Evolutionary conservation across 2,329 filamentous ascomycete species (phyloP).

Genomic region (Aspergillus ibericus): DNA sequence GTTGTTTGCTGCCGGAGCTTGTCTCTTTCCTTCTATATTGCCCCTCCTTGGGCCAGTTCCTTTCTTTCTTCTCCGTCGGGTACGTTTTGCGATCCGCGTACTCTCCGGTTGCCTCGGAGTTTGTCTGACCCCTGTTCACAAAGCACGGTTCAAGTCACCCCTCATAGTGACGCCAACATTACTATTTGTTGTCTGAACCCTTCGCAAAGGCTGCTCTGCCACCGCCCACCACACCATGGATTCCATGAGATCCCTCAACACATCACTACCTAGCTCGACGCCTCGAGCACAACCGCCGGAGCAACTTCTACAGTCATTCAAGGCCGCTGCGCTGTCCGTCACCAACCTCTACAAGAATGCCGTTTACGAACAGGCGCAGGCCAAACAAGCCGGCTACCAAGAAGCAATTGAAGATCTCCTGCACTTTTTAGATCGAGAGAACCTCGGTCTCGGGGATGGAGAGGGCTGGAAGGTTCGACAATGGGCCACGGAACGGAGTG

Average conservation of each 20-base stretch:
- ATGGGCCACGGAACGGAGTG: conserved; percentile 55
- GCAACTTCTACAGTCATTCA: conserved; percentile 81
- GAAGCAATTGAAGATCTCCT: conserved; percentile 90
- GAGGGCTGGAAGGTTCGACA: conserved; percentile 69
- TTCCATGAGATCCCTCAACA: conserved; percentile 64
- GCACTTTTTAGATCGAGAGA: conserved; percentile 78
- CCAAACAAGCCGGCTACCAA: conserved; percentile 82
- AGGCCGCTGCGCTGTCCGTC: conserved; percentile 85
- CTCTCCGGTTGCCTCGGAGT: not conserved
- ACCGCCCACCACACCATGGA: conserved; percentile 50
- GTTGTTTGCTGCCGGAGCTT: not conserved
- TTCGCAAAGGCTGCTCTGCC: conserved; percentile 14
- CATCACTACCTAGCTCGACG: conserved; percentile 57
- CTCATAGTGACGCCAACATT: conserved; percentile 16
- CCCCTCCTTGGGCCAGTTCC: conserved; percentile 1
- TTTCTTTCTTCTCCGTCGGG: conserved; percentile 9
- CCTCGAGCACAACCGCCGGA: conserved; percentile 50
- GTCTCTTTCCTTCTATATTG: not conserved
- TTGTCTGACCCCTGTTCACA: not conserved
- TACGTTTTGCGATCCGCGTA: not conserved
- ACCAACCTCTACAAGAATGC: conserved; percentile 96
- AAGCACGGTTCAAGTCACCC: conserved; percentile 24
- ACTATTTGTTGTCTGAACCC: not conserved
- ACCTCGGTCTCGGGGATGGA: conserved; percentile 74
- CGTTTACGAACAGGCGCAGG: conserved; percentile 71